Conservation (phyloP, 1,139 yeast genomes). For the Trichomonascaceae sp. region DNA sequence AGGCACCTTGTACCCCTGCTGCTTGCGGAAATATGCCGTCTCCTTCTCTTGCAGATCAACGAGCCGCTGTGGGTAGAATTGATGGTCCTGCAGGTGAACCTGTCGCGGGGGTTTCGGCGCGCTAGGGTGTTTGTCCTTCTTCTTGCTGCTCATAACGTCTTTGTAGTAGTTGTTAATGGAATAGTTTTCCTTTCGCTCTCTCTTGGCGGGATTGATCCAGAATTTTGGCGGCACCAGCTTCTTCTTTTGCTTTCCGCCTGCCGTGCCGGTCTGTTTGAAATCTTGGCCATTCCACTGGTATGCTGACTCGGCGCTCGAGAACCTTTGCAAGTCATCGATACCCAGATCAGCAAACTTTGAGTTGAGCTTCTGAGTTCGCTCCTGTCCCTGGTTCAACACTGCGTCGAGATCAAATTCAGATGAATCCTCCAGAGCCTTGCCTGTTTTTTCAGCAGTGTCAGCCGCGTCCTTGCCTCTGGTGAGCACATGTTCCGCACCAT, state of each 20-base stretch:
- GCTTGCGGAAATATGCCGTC: constrained; percentile 61
- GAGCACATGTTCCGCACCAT: constrained; percentile 86
- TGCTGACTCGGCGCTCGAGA: constrained; percentile 80
- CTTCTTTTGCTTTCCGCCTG: constrained; percentile 20
- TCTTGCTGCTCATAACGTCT: constrained; percentile 39
- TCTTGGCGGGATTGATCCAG: constrained; percentile 80
- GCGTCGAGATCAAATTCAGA: constrained; percentile 65
- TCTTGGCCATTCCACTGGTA: constrained; percentile 96
- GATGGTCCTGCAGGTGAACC: constrained; percentile 71
- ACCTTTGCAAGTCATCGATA: constrained; percentile 81
- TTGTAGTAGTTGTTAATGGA: constrained; percentile 81
- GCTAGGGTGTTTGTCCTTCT: constrained; percentile 19
- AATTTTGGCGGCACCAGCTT: constrained; percentile 20
- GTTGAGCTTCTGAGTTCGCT: constrained; percentile 63
- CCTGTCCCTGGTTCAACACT: constrained; percentile 64
- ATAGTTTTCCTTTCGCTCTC: constrained; percentile 84
- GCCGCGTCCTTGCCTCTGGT: constrained; percentile 21
- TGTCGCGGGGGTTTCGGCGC: constrained; percentile 58
- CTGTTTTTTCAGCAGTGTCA: constrained; percentile 11
- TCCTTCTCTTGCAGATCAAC: constrained; percentile 62
- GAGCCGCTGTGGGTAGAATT: constrained; percentile 63
- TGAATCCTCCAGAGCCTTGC: constrained; percentile 30
- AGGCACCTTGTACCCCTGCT: constrained; percentile 57
- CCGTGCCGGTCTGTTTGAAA: constrained; percentile 42
- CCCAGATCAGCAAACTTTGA: constrained; percentile 77